Base-by-base conservation (phyloP, 176 grass and related monocot species). In the Juncus inflexus region DNA sequence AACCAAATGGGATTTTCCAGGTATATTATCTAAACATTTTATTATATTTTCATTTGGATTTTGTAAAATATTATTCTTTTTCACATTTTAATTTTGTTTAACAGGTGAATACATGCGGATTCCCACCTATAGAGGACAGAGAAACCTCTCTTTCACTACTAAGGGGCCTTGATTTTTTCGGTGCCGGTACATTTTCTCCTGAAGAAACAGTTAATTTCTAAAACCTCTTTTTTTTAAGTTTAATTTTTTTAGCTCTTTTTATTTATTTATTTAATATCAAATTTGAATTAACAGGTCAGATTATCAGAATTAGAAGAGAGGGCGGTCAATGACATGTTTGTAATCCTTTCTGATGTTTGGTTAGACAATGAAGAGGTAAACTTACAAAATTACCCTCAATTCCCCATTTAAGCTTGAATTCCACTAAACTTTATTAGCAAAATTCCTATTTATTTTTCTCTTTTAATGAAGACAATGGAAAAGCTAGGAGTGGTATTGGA, bases 161-260 rank as follows among this genome's bases (percentile, higher is more conserved):
- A 11, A 89, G 88, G 92, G 92, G 92, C 11, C 85, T 89, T 79
- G 92, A 97, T 81, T 97, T 97, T 78, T 91, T 97, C 74, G 85
- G 92, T 63, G 84, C 87, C 59, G 92, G 85, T 70, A 62, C 86
- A 36, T 56, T 91, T 55, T 84, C 92, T 72, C 54, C 73, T 12
- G 92, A 97, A 84, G 92, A 97, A 83, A 81, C 77, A 70, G 92
- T 91, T 86, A 68, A 60, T 68, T 66, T 42, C 54, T 39, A 41
- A 67, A 51, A 37, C 74, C 2, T 3, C 13, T 58, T 45, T 53
- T 7, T 12, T 43, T 42, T 35, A 9, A 9, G 45, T 35, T 4
- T 41, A 54, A 5, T 51, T 55, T 28, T 28, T 28, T 28, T 1
- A 28, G 19, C 19, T 28, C 19, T 28, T 28, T 28, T 28, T 28